These are phyloP conservation scores for Solanum medicagineum DNA, from an alignment of 257 asterid genomes.

Conservation along the genomic window DNA sequence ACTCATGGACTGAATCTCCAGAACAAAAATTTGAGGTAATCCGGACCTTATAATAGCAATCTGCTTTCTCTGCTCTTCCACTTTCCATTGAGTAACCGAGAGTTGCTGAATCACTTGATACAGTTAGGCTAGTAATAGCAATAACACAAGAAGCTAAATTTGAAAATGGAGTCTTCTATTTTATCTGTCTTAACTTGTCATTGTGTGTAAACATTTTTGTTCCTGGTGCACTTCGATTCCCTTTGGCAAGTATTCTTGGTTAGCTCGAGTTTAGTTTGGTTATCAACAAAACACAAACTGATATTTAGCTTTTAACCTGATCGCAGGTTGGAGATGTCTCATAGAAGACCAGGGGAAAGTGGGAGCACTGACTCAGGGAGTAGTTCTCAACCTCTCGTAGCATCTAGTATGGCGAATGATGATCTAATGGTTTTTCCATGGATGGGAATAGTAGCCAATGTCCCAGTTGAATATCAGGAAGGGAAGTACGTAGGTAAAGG, in stretches of 20 bases:
- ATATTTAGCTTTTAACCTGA: not conserved
- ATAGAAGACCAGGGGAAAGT: slow-evolving; percentile 19
- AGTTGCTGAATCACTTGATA: not conserved
- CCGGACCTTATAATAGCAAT: not conserved
- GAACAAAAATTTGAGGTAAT: not conserved
- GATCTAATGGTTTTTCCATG: slow-evolving; percentile 53
- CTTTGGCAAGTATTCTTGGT: not conserved
- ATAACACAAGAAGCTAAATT: not conserved
- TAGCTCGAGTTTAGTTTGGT: not conserved
- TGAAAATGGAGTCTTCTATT: not conserved
- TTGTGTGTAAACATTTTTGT: not conserved
- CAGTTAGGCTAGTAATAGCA: not conserved
- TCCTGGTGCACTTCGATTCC: not conserved
- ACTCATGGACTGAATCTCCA: not conserved
- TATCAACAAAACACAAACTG: not conserved
- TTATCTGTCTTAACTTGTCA: not conserved
- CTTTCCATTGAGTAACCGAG: not conserved
- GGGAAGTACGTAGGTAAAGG: slow-evolving; percentile 31
- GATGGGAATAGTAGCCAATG: slow-evolving; percentile 43
- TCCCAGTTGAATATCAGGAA: slow-evolving; percentile 15
- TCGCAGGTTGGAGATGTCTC: slow-evolving; percentile 40
- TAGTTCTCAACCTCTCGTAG: slow-evolving; percentile 4
- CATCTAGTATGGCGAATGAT: not conserved
- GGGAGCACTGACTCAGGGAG: slow-evolving; percentile 5
- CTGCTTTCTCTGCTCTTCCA: not conserved